Evolutionary conservation across 495 filamentous ascomycete genomes (phyloP).

Genomic region (Pyrenopolyporus hunteri): DNA sequence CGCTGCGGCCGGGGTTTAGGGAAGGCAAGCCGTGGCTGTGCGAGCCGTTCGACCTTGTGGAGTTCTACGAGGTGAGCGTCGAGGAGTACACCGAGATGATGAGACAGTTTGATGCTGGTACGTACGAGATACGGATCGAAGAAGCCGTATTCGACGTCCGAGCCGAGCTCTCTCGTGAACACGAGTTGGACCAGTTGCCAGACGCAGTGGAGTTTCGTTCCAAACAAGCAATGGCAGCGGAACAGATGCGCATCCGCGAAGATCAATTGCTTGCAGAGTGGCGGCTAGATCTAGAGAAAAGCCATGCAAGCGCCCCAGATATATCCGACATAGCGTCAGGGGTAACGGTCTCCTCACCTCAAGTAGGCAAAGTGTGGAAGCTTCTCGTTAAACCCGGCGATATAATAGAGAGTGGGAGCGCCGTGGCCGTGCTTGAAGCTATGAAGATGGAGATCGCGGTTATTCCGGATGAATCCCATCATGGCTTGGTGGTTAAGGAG

Average conservation of each 20-base stretch:
- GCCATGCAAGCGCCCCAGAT: constrained; percentile 15
- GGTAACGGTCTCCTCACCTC: constrained; percentile 55
- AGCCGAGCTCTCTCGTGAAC: constrained; percentile 16
- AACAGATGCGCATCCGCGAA: constrained; percentile 52
- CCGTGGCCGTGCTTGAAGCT: constrained; percentile 56
- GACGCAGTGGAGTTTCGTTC: constrained; percentile 11
- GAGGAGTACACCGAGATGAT: constrained; percentile 53
- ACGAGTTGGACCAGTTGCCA: neutral
- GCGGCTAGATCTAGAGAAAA: constrained; percentile 53
- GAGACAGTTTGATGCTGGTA: constrained; percentile 51
- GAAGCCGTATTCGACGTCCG: constrained; percentile 15
- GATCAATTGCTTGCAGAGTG: constrained; percentile 48
- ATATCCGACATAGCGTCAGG: neutral
- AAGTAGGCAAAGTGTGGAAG: constrained; percentile 61
- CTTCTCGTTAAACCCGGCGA: constrained; percentile 54
- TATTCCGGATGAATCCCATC: constrained; percentile 16
- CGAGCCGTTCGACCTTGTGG: constrained; percentile 62
- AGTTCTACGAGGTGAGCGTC: constrained; percentile 59
- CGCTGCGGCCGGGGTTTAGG: constrained; percentile 54
- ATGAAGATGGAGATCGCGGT: constrained; percentile 62
- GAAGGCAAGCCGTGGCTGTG: constrained; percentile 59
- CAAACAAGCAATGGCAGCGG: constrained; percentile 18
- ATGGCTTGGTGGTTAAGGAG: constrained; percentile 21
- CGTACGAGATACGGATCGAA: constrained; percentile 22
- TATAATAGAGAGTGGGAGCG: constrained; percentile 41